phyloP scores from a whole-genome alignment of 225 moss, liverwort and hornwort species.

The Thuidium tamariscinum region DNA sequence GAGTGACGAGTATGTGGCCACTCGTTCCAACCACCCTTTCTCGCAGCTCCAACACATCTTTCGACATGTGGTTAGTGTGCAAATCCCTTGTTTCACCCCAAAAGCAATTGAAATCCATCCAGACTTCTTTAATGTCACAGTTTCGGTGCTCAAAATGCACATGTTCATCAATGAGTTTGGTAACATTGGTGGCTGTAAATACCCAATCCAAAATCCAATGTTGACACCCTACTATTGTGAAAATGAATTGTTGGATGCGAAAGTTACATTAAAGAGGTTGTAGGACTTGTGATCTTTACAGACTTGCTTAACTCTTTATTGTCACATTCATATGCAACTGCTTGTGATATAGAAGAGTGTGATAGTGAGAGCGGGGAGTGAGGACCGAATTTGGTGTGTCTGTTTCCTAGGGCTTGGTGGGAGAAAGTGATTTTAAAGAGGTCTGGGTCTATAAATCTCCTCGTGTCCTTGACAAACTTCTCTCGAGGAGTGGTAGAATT shows the following conservation, averaged over 20 bases:
- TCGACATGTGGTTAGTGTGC: slow-evolving; percentile 68
- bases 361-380: not conserved
- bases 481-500: not conserved
- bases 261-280: not conserved
- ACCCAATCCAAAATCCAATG: not conserved
- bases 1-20: slow-evolving; percentile 78
- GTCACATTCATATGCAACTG: not conserved
- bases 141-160: not conserved
- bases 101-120: not conserved
- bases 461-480: not conserved
- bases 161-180: not conserved
- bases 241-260: not conserved
- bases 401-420: not conserved
- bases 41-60: slow-evolving; percentile 95
- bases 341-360: not conserved
- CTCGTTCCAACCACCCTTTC: slow-evolving; percentile 89
- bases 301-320: not conserved
- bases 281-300: not conserved
- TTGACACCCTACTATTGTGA: not conserved
- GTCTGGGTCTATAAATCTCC: not conserved
- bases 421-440: not conserved
- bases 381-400: not conserved
- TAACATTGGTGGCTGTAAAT: not conserved
- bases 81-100: not conserved
- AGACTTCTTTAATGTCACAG: not conserved